Base-by-base conservation (phyloP, 805 yeast genomes). In the Ogataea populi-albae region DNA sequence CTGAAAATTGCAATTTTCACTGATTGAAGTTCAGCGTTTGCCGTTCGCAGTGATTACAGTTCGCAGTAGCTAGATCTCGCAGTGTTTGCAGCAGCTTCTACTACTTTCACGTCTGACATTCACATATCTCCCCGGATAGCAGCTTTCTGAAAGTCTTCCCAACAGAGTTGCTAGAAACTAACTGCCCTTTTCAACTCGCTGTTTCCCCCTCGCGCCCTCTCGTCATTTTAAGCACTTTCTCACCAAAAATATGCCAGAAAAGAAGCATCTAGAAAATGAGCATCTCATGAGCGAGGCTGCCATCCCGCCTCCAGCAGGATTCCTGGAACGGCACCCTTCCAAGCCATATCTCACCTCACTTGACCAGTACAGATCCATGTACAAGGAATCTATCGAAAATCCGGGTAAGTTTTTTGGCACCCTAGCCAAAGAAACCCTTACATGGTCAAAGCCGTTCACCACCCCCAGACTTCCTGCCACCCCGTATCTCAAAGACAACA, bases 381-480 rank as follows among this genome's bases (percentile, higher is more conserved):
- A 79, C 61, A 58, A 72, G 40, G 73, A 79, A 53, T 75, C 81
- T 17, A 71, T 79, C 46, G 68, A 68, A 35, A 63, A 75, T 43
- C 84, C 85, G 2, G 63, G 65, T 35, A 48, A 50, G 21, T 79
- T 79, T 50, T 79, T 75, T 47, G 81, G 79, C 33, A 66, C 68
- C 8, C 64, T 64, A 60, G 85, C 81, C 12, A 51, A 52, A 15
- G 67, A 73, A 31, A 54, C 57, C 43, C 65, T 79, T 47, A 57
- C 64, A 42, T 79, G 85, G 85, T 61, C 60, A 45, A 69, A 57
- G 29, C 74, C 71, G 8, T 79, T 78, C 54, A 68, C 69, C 34
- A 49, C 55, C 16, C 64, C 75, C 10, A 64, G 75, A 38, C 62
- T 59, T 40, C 79, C 79, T 1, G 50, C 40, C 4, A 50, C 55